These are phyloP conservation scores for Cercophora newfieldiana DNA, from an alignment of 495 filamentous ascomycete species.

Conservation along the genomic window DNA sequence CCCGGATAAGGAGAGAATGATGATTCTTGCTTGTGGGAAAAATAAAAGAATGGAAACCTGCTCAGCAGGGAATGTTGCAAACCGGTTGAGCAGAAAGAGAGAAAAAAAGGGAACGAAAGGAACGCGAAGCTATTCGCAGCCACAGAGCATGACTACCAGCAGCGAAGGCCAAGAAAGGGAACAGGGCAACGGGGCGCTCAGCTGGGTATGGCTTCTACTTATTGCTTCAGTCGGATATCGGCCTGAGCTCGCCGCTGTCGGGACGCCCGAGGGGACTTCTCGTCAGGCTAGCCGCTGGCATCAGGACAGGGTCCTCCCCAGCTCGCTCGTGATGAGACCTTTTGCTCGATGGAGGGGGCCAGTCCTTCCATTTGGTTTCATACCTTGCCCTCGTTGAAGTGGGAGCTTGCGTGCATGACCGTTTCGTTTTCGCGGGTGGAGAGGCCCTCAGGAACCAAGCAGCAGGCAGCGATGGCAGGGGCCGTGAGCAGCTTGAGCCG, in stretches of 20 bases:
- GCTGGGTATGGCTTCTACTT: slow-evolving; percentile 17
- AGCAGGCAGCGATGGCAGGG: not conserved
- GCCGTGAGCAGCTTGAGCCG: no score
- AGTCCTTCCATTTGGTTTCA: slow-evolving; percentile 9
- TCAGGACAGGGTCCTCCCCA: not conserved
- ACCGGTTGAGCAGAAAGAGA: slow-evolving; percentile 11
- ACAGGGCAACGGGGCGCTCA: slow-evolving; percentile 1
- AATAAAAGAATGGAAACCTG: slow-evolving; percentile 36
- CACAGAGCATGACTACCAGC: slow-evolving; percentile 11
- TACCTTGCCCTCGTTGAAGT: not conserved
- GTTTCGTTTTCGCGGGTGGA: slow-evolving; percentile 5
- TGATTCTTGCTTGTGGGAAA: not conserved
- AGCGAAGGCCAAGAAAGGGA: slow-evolving; percentile 1
- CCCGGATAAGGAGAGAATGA: not conserved
- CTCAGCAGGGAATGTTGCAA: slow-evolving; percentile 33
- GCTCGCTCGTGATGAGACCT: not conserved
- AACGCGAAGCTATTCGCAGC: slow-evolving; percentile 32
- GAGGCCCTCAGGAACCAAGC: not conserved
- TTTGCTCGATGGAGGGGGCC: not conserved
- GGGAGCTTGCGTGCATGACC: not conserved
- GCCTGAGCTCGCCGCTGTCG: not conserved
- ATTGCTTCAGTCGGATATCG: slow-evolving; percentile 8
- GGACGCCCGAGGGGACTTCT: not conserved
- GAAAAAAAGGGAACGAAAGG: slow-evolving; percentile 23
- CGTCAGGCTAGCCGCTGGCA: slow-evolving; percentile 1